Evolutionary conservation across 352 stramenopile genomes (phyloP).

Genomic region (Pythium phragmitis): DNA sequence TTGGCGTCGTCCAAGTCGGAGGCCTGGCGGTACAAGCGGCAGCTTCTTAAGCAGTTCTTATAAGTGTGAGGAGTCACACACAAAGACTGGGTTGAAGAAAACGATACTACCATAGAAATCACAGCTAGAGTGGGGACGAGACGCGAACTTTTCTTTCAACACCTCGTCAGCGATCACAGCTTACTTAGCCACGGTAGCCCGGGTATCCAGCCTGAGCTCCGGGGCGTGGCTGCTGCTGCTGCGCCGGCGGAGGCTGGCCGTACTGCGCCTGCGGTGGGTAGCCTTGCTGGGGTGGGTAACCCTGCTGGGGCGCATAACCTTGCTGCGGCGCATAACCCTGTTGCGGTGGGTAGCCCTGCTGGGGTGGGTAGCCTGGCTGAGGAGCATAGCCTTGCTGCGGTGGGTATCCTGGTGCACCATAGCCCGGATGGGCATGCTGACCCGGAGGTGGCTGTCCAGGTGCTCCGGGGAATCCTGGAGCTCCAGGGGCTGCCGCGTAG

Average conservation of each 20-base stretch:
- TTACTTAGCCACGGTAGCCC: conserved; percentile 37
- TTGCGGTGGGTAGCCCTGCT: conserved; percentile 9
- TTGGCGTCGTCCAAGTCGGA: conserved; percentile 66
- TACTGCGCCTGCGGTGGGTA: conserved; percentile 12
- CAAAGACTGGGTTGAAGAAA: neutral
- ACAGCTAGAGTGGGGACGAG: too few relatives aligned
- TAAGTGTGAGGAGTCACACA: conserved; percentile 9
- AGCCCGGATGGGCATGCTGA: conserved; percentile 18
- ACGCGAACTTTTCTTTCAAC: too few relatives aligned
- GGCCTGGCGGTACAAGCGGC: conserved; percentile 72
- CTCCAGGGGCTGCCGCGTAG: conserved; percentile 4
- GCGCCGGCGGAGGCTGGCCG: conserved; percentile 13
- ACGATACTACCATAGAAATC: neutral
- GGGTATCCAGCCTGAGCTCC: conserved; percentile 28
- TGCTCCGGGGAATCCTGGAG: conserved; percentile 23
- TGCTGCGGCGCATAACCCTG: neutral
- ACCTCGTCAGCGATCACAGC: too few relatives aligned
- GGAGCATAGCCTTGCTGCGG: conserved; percentile 26
- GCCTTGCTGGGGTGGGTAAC: neutral
- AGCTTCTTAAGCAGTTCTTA: conserved; percentile 76
- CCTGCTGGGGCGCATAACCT: neutral
- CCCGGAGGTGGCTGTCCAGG: conserved; percentile 20
- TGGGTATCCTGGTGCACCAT: conserved; percentile 17
- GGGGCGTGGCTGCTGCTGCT: conserved; percentile 20
- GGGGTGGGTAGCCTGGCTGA: conserved; percentile 15